A percentile compares a stretch with the other conserved stretches of the same genome.
phyloP scores from a whole-genome alignment of 2,329 filamentous ascomycete genomes.

The Fusarium pilosicola region DNA sequence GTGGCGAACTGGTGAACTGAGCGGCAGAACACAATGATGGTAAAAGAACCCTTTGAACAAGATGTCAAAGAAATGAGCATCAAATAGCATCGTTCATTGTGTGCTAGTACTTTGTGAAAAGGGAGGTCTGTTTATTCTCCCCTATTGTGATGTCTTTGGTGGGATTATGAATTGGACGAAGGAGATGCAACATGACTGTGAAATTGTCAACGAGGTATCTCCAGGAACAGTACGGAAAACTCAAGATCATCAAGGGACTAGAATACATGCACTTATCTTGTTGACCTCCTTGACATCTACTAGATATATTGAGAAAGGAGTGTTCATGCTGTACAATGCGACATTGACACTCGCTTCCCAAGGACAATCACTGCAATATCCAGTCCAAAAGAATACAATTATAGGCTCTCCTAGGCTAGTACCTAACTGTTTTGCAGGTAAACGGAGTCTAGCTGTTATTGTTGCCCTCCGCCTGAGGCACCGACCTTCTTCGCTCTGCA shows the following conservation, averaged over 20 bases:
- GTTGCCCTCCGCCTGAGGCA: not conserved
- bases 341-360: not conserved
- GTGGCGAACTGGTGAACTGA: not conserved
- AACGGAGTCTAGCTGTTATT: not conserved
- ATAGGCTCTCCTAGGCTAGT: accelerated
- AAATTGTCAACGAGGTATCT: not conserved
- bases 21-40: not conserved
- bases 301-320: not conserved
- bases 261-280: not conserved
- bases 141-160: not conserved
- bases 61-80: accelerated
- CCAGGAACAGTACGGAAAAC: not conserved
- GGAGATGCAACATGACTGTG: not conserved
- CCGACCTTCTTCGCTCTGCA: not conserved
- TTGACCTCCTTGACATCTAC: accelerated
- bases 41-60: not conserved
- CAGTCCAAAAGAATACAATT: not conserved
- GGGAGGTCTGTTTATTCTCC: not conserved
- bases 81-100: not conserved
- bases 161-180: not conserved
- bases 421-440: not conserved
- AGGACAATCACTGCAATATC: too few species aligned
- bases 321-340: not conserved
- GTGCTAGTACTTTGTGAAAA: not conserved
- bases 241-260: not conserved